Base-by-base conservation (phyloP, 176 grass and related monocot species). In the Rhynchospora breviuscula region DNA sequence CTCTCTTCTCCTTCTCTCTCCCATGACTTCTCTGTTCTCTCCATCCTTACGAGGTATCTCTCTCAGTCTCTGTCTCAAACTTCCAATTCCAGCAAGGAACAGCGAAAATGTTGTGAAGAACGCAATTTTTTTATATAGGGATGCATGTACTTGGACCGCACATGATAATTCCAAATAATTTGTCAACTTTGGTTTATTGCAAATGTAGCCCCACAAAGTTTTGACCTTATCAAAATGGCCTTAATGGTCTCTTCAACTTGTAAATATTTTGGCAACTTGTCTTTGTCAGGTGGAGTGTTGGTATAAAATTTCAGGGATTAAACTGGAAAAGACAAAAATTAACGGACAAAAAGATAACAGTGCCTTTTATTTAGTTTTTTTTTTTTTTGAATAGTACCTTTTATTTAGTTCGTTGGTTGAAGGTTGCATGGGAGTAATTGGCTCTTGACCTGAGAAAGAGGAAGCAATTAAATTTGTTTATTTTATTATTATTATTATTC, bases 21-120 rank as follows among this genome's bases (percentile, higher is more conserved):
- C 90, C 88, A 87, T n/a, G 85, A 60, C 77, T 92, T 87, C 53
- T 83, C 90, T 61, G 87, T 83, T 75, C 66, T 13, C 48, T 87
- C 87, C 90, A 89, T 87, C 10, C 44, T 51, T 79, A 40, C 35
- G 35, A 40, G 35, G 35, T 40, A 57, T 4, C 58, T 74, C 35
- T 64, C 58, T 26, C 40, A 17, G 21, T 66, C 62, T 81, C 79
- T 49, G 71, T 53, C 79, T 26, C 46, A 26, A 80, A 3, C 18
- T 62, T 15, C 10, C 18, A 44, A 81, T 56, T 25, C 84, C 61
- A 76, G 31, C 26, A 76, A 84, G 72, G 47, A 47, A 19, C 78
- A 62, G 8, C 15, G 23, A 43, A 43, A n/a, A 22, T 73, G 76
- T 5, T 59, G 23, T 80, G 58, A 60, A 49, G 46, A 67, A 66